Percentiles rank a stretch among this genome's conserved stretches.
phyloP scores from a whole-genome alignment of 352 stramenopile genomes.

The Phytophthora colocasiae region DNA sequence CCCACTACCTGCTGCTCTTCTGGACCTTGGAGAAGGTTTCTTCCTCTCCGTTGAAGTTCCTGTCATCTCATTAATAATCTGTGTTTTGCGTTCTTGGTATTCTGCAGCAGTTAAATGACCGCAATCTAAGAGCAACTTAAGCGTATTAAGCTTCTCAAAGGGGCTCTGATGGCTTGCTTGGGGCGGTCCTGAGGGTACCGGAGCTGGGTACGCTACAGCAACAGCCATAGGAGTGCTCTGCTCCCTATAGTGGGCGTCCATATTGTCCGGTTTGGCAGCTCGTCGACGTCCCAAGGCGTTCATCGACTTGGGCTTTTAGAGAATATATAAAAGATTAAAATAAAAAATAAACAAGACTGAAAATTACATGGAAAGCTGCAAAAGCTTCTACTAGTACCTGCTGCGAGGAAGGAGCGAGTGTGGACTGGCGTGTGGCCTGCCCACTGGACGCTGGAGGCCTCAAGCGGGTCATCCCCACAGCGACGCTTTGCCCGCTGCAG shows the following conservation, averaged over 20 bases:
- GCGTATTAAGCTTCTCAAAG: slow-evolving; percentile 88
- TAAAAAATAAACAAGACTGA: background rate
- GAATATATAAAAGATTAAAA: slow-evolving; percentile 1
- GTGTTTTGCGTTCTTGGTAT: slow-evolving; percentile 84
- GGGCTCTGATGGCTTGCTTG: slow-evolving; percentile 41
- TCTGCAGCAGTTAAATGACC: slow-evolving; percentile 81
- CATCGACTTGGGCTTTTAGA: slow-evolving; percentile 10
- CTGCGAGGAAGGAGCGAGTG: slow-evolving; percentile 13
- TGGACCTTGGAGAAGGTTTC: slow-evolving; percentile 46
- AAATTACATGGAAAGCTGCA: slow-evolving; percentile 9
- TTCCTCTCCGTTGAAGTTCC: slow-evolving; percentile 75
- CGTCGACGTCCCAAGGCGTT: slow-evolving; percentile 23
- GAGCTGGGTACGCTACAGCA: slow-evolving; percentile 30
- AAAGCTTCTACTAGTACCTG: slow-evolving; percentile 16
- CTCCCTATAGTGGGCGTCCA: slow-evolving; percentile 19
- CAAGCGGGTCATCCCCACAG: slow-evolving; percentile 10
- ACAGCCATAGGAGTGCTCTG: slow-evolving; percentile 27
- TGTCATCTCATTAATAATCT: slow-evolving; percentile 91
- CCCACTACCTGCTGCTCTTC: slow-evolving; percentile 1
- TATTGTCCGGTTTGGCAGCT: slow-evolving; percentile 21
- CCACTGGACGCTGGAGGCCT: slow-evolving; percentile 11
- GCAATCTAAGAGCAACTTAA: slow-evolving; percentile 83
- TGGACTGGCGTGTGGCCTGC: slow-evolving; percentile 16
- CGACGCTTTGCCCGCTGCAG: slow-evolving; percentile 12
- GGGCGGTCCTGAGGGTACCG: background rate